Evolutionary conservation across 768 basidiomycete species (phyloP).

Genomic region (Lyophyllum shimeji): DNA sequence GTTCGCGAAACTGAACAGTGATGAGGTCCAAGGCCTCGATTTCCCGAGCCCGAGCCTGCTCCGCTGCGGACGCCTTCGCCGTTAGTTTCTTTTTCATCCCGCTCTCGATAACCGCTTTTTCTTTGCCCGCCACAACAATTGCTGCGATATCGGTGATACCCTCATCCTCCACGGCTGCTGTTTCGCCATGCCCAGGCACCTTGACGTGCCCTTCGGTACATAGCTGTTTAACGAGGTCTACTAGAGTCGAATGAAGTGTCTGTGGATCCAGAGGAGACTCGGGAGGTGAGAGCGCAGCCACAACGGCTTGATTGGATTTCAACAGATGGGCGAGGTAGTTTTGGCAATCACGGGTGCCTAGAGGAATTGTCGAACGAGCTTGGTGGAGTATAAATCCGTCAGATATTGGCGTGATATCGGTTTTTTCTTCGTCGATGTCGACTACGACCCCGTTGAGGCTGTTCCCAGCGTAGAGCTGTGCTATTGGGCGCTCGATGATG

Average conservation of each 20-base stretch:
- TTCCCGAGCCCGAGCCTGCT: conserved; percentile 77
- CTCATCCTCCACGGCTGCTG: conserved; percentile 69
- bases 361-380: conserved; percentile 51
- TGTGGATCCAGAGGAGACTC: conserved; percentile 46
- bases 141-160: conserved; percentile 90
- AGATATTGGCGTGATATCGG: conserved; percentile 76
- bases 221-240: conserved; percentile 65
- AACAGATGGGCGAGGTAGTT: conserved; percentile 74
- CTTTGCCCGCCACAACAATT: conserved; percentile 86
- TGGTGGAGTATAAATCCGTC: conserved; percentile 65
- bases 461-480: conserved; percentile 79
- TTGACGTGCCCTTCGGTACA: conserved; percentile 67
- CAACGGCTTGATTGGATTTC: conserved; percentile 64
- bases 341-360: conserved; percentile 75
- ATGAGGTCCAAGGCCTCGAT: conserved; percentile 85
- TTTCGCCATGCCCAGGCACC: conserved; percentile 75
- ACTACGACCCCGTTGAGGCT: conserved; percentile 73
- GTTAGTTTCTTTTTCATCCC: conserved; percentile 77
- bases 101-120: conserved; percentile 84
- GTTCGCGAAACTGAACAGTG: conserved; percentile 68
- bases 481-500: conserved; percentile 80
- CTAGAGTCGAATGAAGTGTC: conserved; percentile 47
- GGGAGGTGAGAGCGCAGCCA: conserved; percentile 56
- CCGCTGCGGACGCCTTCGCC: conserved; percentile 73
- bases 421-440: conserved; percentile 75